phyloP scores from a whole-genome alignment of 495 filamentous ascomycete species.

The Bryoglossum gracile region DNA sequence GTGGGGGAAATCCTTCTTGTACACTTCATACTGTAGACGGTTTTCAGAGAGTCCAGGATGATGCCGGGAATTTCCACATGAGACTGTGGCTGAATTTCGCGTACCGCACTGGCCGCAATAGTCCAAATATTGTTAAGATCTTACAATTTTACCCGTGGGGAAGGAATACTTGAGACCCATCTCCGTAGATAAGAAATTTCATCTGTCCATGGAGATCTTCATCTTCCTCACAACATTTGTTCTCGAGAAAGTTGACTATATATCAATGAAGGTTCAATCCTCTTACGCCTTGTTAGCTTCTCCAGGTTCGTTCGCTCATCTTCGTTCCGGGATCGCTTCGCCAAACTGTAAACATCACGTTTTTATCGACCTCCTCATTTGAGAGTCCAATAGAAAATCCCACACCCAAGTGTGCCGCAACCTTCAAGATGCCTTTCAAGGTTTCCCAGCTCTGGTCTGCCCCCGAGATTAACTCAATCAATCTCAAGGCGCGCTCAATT shows the following conservation, averaged over 20 bases:
- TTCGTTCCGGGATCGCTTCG: slow-evolving; percentile 1
- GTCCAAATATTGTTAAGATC: too few species aligned
- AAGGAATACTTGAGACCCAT: too few species aligned
- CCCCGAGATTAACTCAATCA: slow-evolving; percentile 64
- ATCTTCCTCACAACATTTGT: neutral
- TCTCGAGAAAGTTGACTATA: neutral
- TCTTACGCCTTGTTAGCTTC: neutral
- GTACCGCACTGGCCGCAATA: neutral
- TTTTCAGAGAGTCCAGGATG: neutral
- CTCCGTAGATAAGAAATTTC: slow-evolving; percentile 1
- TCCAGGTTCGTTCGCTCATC: slow-evolving; percentile 3
- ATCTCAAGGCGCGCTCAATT: slow-evolving; percentile 70
- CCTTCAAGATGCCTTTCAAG: slow-evolving; percentile 34
- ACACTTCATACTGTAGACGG: neutral
- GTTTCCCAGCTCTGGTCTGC: slow-evolving; percentile 45
- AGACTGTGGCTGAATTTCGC: neutral
- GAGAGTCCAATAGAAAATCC: neutral
- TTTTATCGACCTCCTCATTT: neutral
- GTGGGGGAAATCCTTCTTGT: too few species aligned
- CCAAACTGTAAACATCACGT: neutral
- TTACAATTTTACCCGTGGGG: slow-evolving; percentile 7
- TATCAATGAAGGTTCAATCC: neutral
- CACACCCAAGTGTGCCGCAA: neutral
- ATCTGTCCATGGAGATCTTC: slow-evolving; percentile 16
- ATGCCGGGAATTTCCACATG: neutral